These are phyloP conservation scores for Tylopilus sp. DNA, from an alignment of 1,284 basidiomycete species.

Conservation along the genomic window DNA sequence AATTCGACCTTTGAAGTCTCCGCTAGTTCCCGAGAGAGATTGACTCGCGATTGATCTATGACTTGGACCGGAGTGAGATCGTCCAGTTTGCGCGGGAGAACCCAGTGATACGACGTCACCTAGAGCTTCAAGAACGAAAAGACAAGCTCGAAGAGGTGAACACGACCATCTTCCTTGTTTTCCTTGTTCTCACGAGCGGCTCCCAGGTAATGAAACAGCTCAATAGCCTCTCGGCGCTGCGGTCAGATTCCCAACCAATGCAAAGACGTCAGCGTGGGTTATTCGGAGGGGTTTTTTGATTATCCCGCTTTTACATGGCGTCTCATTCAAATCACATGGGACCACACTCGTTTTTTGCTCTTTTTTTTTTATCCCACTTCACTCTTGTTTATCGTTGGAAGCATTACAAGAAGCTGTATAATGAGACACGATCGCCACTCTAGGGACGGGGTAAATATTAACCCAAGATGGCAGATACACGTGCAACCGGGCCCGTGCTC, in stretches of 20 bases:
- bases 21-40: constrained; percentile 93
- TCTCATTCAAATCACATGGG: not conserved
- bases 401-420: constrained; percentile 14
- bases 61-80: constrained; percentile 85
- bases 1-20: not conserved
- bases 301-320: not conserved
- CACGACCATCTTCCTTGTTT: not conserved
- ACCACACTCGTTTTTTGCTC: constrained; percentile 15
- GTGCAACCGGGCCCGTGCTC: not conserved
- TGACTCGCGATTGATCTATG: constrained; percentile 90
- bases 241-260: constrained; percentile 68
- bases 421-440: constrained; percentile 21
- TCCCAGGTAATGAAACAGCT: constrained; percentile 84
- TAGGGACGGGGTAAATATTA: not conserved
- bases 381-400: not conserved
- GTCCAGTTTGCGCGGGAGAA: constrained; percentile 93
- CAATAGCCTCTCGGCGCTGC: constrained; percentile 79
- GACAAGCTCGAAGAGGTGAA: constrained; percentile 94
- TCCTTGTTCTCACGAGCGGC: constrained; percentile 1
- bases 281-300: constrained; percentile 63
- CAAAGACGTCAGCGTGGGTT: constrained; percentile 68
- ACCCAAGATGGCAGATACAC: not conserved
- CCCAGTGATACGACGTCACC: constrained; percentile 77
- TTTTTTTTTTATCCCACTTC: not conserved
- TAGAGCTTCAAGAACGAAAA: constrained; percentile 96